phyloP scores from a whole-genome alignment of 1,284 basidiomycete genomes.

The Ustilago cynodontis region DNA sequence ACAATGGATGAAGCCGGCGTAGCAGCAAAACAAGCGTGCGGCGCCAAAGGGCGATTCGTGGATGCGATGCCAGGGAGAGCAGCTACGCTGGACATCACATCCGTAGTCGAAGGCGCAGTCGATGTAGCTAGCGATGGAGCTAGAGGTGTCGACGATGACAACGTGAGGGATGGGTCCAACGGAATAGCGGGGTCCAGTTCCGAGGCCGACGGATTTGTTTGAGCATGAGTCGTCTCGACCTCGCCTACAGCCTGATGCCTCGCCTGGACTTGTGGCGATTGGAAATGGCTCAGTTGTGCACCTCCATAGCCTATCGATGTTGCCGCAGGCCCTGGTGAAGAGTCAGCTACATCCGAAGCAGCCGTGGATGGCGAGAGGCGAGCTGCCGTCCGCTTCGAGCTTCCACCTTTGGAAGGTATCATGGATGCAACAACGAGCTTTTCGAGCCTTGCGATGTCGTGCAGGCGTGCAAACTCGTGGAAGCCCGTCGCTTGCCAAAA shows the following conservation, averaged over 20 bases:
- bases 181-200: constrained; percentile 23
- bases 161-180: constrained; percentile 13
- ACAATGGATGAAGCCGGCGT: not conserved
- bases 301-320: not conserved
- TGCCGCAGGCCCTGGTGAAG: not conserved
- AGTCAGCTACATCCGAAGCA: not conserved
- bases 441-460: constrained; percentile 34
- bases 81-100: not conserved
- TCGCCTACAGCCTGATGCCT: not conserved
- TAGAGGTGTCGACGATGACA: not conserved
- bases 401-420: not conserved
- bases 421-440: constrained; percentile 9
- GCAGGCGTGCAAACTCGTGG: constrained; percentile 34
- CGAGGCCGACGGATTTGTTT: constrained; percentile 8
- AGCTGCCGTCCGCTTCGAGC: constrained; percentile 11
- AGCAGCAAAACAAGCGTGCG: not conserved
- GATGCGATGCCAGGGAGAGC: not conserved
- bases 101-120: not conserved
- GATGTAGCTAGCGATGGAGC: not conserved
- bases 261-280: not conserved
- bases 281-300: not conserved
- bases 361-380: constrained; percentile 7
- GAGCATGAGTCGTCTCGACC: not conserved
- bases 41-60: not conserved
- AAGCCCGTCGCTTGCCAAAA: constrained; percentile 37